Evolutionary conservation across 495 filamentous ascomycete species (phyloP), one percentile per base, ranked within the genome.

Genomic region (Pyrenula aspistea): DNA sequence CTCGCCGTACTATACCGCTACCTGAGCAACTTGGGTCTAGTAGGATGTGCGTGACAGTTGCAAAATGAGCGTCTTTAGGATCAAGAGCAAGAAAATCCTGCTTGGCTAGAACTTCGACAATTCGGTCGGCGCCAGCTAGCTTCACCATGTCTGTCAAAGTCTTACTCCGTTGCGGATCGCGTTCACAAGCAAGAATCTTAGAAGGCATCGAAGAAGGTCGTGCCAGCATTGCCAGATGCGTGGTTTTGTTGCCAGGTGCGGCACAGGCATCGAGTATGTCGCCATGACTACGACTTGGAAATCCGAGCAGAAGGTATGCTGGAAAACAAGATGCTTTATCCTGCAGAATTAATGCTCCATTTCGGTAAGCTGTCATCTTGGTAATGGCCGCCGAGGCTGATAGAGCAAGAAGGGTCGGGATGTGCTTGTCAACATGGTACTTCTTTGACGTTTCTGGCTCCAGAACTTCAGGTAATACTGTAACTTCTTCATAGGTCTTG

Each of bases 321-420:
- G 93, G 92, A 61, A 98, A 96, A 62, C 93, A 98, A 0, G 89
- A 95, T 1, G 93, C 94, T 65, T 95, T 96, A 65, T 98, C 94
- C 69, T 98, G 93, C 42, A 98, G 65, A 48, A 96, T 95, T 55
- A 98, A 78, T 51, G 81, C 70, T 1, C 93, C 93, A 2, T 76
- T 70, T 22, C 72, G 77, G 65, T 96, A 96, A 0, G 89, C 87
- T 10, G 77, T 61, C 0, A 80, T 83, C 12, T 60, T 61, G 22
- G 57, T 61, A 52, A 69, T 62, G 19, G 71, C 71, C 0, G 25
- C 42, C 0, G 69, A 68, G 4, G 83, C 82, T 1, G 91, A 82
- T 0, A 95, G 71, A 2, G 90, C 92, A 2, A 98, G 62, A 10
- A 98, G 77, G 60, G 92, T 84, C 0, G 90, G 88, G 20, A 98